Conservation (phyloP, 2,329 filamentous ascomycete species). For the Apiospora pterosperma region DNA sequence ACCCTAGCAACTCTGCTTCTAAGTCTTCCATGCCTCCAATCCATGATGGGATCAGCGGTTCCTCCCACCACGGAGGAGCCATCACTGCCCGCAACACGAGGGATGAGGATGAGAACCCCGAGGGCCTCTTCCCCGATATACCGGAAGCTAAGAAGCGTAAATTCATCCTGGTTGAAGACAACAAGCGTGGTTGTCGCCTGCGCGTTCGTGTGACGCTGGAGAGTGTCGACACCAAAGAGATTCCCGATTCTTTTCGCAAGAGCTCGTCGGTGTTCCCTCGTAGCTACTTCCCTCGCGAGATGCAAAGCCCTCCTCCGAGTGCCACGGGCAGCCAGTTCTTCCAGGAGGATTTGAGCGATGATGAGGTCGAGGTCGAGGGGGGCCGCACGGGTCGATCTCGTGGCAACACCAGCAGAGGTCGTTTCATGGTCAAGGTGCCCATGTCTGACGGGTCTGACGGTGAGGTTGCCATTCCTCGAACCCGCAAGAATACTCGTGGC, state of each 20-base stretch:
- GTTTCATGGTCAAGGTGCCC: conserved; percentile 57
- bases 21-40: conserved; percentile 33
- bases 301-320: conserved; percentile 79
- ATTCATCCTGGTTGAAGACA: conserved; percentile 94
- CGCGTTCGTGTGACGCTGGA: conserved; percentile 92
- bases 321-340: conserved; percentile 75
- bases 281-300: conserved; percentile 88
- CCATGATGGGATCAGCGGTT: conserved; percentile 34
- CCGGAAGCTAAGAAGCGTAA: conserved; percentile 91
- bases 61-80: conserved; percentile 28
- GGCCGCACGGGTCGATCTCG: conserved; percentile 35
- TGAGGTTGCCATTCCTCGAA: conserved; percentile 71
- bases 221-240: conserved; percentile 89
- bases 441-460: conserved; percentile 67
- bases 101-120: conserved; percentile 56
- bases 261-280: conserved; percentile 86
- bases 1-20: conserved; percentile 35
- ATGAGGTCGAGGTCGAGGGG: conserved; percentile 56
- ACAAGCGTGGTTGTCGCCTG: conserved; percentile 73
- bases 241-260: conserved; percentile 92
- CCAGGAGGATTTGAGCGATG: conserved; percentile 55
- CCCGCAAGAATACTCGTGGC: conserved; percentile 64
- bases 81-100: conserved; percentile 28
- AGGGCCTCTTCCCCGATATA: conserved; percentile 80
- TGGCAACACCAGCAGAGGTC: conserved; percentile 28